phyloP scores from a whole-genome alignment of 176 grass and related monocot genomes.

The Triticum urartu region DNA sequence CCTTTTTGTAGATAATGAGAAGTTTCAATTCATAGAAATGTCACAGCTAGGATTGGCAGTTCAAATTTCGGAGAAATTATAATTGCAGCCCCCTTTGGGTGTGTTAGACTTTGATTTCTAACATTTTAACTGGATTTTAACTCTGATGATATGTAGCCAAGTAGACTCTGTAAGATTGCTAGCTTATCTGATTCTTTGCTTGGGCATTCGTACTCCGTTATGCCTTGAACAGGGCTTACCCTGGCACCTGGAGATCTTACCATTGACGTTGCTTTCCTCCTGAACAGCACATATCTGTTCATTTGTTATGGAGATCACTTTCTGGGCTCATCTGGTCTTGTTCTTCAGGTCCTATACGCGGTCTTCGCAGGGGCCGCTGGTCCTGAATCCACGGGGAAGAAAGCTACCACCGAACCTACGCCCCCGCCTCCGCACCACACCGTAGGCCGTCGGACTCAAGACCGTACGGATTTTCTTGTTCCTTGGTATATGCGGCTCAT shows the following conservation, averaged over 20 bases:
- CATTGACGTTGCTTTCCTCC: conserved; percentile 30
- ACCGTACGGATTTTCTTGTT: conserved; percentile 28
- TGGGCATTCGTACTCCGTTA: neutral
- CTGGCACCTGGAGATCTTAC: conserved; percentile 14
- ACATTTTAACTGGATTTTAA: neutral
- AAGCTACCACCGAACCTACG: conserved; percentile 41
- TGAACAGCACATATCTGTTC: conserved; percentile 33
- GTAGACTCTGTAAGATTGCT: neutral
- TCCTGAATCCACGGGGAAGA: conserved; percentile 45
- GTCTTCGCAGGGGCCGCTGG: conserved; percentile 27
- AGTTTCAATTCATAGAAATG: neutral
- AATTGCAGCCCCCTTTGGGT: neutral
- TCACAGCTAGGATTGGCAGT: neutral
- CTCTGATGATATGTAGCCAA: neutral
- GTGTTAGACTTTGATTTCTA: neutral
- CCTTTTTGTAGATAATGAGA: neutral
- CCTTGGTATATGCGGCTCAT: conserved; percentile 41
- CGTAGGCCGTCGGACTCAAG: conserved; percentile 24
- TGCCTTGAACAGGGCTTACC: conserved; percentile 22
- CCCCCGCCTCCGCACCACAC: neutral
- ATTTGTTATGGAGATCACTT: conserved; percentile 32
- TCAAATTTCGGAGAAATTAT: neutral
- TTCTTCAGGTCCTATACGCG: conserved; percentile 19
- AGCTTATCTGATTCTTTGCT: conserved; percentile 38
- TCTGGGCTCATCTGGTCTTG: conserved; percentile 30